Evolutionary conservation across 2,329 filamentous ascomycete genomes (phyloP).

Genomic region (Arachnopeziza araneosa): DNA sequence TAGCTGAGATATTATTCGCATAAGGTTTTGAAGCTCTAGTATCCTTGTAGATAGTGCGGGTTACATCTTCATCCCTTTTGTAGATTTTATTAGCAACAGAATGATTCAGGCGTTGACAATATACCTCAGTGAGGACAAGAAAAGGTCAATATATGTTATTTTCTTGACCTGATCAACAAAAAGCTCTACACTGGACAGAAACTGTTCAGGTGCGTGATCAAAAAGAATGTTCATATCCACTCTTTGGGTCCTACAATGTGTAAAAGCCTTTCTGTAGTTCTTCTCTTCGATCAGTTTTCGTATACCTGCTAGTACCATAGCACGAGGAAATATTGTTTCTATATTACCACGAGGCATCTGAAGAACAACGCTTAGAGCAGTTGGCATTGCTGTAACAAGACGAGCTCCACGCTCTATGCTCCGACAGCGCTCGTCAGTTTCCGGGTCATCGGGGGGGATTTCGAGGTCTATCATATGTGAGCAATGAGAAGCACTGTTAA

Average conservation of each 20-base stretch:
- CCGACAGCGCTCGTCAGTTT: constrained; percentile 85
- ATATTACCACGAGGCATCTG: constrained; percentile 96
- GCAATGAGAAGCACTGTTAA: background rate
- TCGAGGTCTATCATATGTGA: constrained; percentile 58
- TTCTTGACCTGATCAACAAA: constrained; percentile 84
- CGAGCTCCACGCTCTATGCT: constrained; percentile 85
- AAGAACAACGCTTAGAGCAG: constrained; percentile 76
- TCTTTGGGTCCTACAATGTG: constrained; percentile 83
- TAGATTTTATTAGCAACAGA: constrained; percentile 4
- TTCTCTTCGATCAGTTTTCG: constrained; percentile 72
- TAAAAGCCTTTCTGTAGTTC: constrained; percentile 79
- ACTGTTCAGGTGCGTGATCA: constrained; percentile 84
- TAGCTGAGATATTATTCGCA: constrained; percentile 26
- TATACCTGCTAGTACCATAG: constrained; percentile 87
- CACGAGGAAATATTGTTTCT: constrained; percentile 89
- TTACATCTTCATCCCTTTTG: constrained; percentile 78
- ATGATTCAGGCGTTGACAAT: constrained; percentile 19
- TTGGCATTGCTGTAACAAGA: constrained; percentile 84
- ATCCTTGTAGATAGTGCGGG: constrained; percentile 87
- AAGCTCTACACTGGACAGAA: constrained; percentile 66
- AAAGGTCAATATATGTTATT: constrained; percentile 79
- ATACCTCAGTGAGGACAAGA: constrained; percentile 78
- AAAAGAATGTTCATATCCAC: constrained; percentile 98
- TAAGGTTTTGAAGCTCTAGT: constrained; percentile 50
- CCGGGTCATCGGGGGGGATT: constrained; percentile 80